Evolutionary conservation across 345 rosid genomes (phyloP).

Genomic region (Euphorbia tirucalli): DNA sequence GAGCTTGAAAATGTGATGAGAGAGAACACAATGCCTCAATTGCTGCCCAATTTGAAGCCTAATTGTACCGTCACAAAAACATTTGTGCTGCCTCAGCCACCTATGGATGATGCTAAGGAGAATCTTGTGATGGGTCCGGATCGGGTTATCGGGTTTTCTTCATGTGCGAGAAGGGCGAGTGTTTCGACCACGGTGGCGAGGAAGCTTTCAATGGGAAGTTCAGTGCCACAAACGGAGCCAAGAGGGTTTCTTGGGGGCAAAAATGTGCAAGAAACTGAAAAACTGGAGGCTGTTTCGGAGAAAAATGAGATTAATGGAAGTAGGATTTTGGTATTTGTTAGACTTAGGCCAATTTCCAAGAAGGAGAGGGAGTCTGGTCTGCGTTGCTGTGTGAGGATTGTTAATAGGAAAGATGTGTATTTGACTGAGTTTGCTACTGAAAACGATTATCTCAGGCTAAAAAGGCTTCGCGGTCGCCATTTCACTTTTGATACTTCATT

Average conservation of each 20-base stretch:
- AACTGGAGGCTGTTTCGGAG: constrained; percentile 36
- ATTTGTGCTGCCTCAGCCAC: constrained; percentile 45
- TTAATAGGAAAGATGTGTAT: constrained; percentile 77
- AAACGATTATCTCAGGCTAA: constrained; percentile 79
- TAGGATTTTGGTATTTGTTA: constrained; percentile 76
- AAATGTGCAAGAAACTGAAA: constrained; percentile 40
- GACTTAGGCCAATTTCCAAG: constrained; percentile 92
- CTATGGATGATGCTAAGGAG: constrained; percentile 64
- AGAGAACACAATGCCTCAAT: constrained; percentile 42
- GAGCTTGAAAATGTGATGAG: constrained; percentile 37
- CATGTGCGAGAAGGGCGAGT: constrained; percentile 46
- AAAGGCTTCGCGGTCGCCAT: constrained; percentile 85
- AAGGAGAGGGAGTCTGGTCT: constrained; percentile 85
- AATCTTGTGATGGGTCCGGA: constrained; percentile 51
- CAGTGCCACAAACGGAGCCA: constrained; percentile 27
- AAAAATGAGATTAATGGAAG: constrained; percentile 33
- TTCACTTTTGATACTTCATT: constrained; percentile 85
- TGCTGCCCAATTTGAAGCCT: constrained; percentile 20
- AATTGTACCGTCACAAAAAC: constrained; percentile 44
- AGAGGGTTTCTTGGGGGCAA: constrained; percentile 25
- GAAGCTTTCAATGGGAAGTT: constrained; percentile 62
- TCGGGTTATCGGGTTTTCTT: constrained; percentile 50
- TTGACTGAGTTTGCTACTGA: constrained; percentile 78
- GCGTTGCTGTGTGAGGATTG: constrained; percentile 73
- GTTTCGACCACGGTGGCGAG: constrained; percentile 46